Evolutionary conservation across 768 basidiomycete species (phyloP).

Genomic region (Collybiopsis luxurians): DNA sequence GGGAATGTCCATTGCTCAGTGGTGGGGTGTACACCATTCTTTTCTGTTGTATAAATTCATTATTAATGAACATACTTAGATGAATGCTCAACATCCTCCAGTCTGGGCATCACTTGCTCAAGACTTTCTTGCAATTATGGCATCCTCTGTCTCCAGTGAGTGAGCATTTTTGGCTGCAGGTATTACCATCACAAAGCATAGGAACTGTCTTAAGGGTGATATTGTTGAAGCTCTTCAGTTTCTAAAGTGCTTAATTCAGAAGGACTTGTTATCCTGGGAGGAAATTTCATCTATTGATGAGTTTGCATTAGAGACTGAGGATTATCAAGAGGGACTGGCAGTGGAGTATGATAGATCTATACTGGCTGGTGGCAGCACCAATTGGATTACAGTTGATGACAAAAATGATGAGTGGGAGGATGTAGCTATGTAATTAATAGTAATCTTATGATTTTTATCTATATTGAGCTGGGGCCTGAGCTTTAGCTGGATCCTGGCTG

Average conservation of each 20-base stretch:
- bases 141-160: constrained; percentile 28
- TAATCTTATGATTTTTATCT: no score
- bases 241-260: constrained; percentile 13
- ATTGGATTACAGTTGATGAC: not conserved
- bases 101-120: constrained; percentile 24
- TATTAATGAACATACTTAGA: constrained; percentile 7
- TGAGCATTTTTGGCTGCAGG: constrained; percentile 24
- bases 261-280: not conserved
- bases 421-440: no score
- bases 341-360: not conserved
- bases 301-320: not conserved
- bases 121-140: constrained; percentile 27
- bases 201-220: constrained; percentile 19
- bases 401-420: not conserved
- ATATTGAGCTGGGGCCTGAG: no score
- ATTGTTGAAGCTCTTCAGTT: constrained; percentile 23
- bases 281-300: not conserved
- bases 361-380: not conserved
- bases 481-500: no score
- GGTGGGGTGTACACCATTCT: constrained; percentile 22
- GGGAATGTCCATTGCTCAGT: constrained; percentile 6
- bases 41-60: not conserved
- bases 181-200: constrained; percentile 17
- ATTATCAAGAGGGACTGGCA: not conserved
- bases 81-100: constrained; percentile 17